Conservation (phyloP, 139 green algal genomes). For the Haematococcus lacustris region DNA sequence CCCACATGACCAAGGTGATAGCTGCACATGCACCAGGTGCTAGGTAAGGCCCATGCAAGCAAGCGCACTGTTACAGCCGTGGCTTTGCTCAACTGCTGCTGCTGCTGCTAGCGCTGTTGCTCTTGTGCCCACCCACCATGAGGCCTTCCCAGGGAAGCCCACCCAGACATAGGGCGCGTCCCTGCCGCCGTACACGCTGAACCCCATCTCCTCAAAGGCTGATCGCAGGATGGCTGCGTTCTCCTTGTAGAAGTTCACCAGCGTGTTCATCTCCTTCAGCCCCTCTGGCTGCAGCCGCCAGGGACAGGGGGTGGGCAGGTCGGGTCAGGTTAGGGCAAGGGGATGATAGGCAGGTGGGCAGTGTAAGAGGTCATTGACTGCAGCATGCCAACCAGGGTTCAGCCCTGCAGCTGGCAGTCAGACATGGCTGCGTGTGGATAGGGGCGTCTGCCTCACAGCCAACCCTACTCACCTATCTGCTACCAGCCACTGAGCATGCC, state of each 20-base stretch:
- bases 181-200: slow-evolving; percentile 79
- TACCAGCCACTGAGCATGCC: too few relatives aligned
- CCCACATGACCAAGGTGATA: neutral
- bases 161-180: slow-evolving; percentile 99
- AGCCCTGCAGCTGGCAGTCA: too few relatives aligned
- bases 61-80: neutral
- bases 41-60: neutral
- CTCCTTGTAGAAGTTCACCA: slow-evolving; percentile 97
- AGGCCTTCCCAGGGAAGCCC: slow-evolving; percentile 75
- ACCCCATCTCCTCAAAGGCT: slow-evolving; percentile 89
- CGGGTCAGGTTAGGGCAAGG: too few relatives aligned
- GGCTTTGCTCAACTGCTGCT: neutral
- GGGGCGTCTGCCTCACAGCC: too few relatives aligned
- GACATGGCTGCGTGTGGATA: too few relatives aligned
- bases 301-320: too few relatives aligned
- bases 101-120: neutral
- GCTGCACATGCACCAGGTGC: neutral
- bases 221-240: slow-evolving; percentile 88
- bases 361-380: too few relatives aligned
- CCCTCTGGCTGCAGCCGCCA: slow-evolving; percentile 54
- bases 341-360: too few relatives aligned
- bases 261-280: slow-evolving; percentile 70
- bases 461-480: too few relatives aligned
- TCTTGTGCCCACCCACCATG: slow-evolving; percentile 7
- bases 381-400: too few relatives aligned